Base-by-base conservation (phyloP, 208 protist genomes). In the Acanthamoeba triangularis region DNA sequence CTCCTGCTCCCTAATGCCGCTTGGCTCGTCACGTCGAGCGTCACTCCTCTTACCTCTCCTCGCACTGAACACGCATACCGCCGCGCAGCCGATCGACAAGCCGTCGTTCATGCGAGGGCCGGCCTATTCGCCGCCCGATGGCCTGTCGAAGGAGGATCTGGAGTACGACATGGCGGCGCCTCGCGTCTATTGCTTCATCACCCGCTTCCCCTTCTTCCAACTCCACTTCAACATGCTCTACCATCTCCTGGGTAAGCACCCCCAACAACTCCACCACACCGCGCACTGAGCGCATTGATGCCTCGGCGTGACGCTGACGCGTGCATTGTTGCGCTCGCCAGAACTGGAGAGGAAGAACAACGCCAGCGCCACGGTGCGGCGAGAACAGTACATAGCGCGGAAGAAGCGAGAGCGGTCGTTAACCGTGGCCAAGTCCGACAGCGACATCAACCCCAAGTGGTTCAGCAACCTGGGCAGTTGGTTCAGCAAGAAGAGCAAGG, bases 151-250 rank as follows among this genome's bases (percentile, higher is more conserved):
- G 76, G 35, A 85, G 7, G 44, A 85, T 16, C 47, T 85, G 8
- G 41, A 85, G 47, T 85, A 47, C 11, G 76, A 85, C 11, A 30
- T 91, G 47, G 49, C 56, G 30, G 84, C 84, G 56, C 84, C 84
- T 20, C 84, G 84, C 33, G 25, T 33, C 35, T 91, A 91, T 52
- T 91, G 84, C 54, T 49, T 91, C 23, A 91, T 91, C 84, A 91
- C 84, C 18, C 84, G 84, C 6, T 91, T 91, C 33, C 84, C 84
- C 41, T 91, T 91, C 84, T 91, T 91, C 56, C 49, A 91, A 52
- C 84, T 91, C 41, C 84, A 91, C 84, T 91, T 91, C 25, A 49
- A 91, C 35, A 69, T 69, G 13, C 47, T 91, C 84, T 91, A 63
- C 41, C 25, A 49, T 28, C 23, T 91, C 30, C 84, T 91, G 8